phyloP scores from a whole-genome alignment of 768 basidiomycete species.

The Russula sp. region DNA sequence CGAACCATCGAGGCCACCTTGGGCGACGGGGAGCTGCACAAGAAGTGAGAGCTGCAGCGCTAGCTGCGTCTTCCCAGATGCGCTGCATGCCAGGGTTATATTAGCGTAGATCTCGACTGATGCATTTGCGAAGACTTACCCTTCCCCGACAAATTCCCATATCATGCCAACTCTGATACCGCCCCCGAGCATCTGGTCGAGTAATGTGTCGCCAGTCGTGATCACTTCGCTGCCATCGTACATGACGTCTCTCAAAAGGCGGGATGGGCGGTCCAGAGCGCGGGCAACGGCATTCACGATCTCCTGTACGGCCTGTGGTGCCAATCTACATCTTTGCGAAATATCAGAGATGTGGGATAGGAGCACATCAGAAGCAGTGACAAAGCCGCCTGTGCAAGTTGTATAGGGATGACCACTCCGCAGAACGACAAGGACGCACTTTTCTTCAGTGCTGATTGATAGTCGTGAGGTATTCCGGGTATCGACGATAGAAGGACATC shows the following conservation, averaged over 20 bases:
- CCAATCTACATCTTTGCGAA: slow-evolving; percentile 49
- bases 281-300: slow-evolving; percentile 48
- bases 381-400: slow-evolving; percentile 42
- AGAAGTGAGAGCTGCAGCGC: slow-evolving; percentile 77
- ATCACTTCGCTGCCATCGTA: slow-evolving; percentile 42
- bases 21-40: slow-evolving; percentile 59
- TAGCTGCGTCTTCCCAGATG: slow-evolving; percentile 92
- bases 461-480: slow-evolving; percentile 12
- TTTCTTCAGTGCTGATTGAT: slow-evolving; percentile 12
- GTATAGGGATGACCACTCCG: neutral
- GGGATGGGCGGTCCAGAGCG: slow-evolving; percentile 36
- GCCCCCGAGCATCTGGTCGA: slow-evolving; percentile 72
- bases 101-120: neutral
- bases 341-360: slow-evolving; percentile 45
- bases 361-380: slow-evolving; percentile 45
- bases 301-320: slow-evolving; percentile 42
- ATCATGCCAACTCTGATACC: slow-evolving; percentile 75
- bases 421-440: neutral
- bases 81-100: slow-evolving; percentile 41
- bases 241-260: slow-evolving; percentile 37
- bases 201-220: slow-evolving; percentile 64
- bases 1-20: slow-evolving; percentile 59
- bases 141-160: slow-evolving; percentile 87
- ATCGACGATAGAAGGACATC: slow-evolving; percentile 16
- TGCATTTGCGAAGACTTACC: slow-evolving; percentile 41